Conservation (phyloP, 225 moss, liverwort and hornwort genomes). For the Polytrichum formosum region DNA sequence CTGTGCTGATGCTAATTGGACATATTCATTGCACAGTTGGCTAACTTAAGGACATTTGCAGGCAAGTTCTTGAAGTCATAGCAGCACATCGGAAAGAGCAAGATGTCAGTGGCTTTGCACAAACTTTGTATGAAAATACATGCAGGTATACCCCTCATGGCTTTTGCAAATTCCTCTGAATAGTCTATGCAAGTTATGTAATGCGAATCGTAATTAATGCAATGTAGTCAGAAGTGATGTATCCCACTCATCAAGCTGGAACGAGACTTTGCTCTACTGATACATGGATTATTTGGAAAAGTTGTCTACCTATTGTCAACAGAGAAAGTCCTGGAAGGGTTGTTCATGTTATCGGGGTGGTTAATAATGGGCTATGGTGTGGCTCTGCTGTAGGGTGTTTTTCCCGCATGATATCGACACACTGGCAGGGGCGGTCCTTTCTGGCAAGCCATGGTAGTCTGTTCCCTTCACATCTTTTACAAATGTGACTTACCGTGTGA, state of each 20-base stretch:
- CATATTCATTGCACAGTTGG: too few relatives aligned
- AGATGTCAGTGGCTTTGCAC: slow-evolving; percentile 66
- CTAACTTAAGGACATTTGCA: slow-evolving; percentile 22
- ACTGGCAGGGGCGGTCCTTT: slow-evolving; percentile 60
- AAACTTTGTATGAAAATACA: slow-evolving; percentile 74
- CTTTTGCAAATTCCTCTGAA: not conserved
- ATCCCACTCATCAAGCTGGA: too few relatives aligned
- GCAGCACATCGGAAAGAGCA: slow-evolving; percentile 68
- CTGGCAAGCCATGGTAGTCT: slow-evolving; percentile 15
- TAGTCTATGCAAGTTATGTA: not conserved
- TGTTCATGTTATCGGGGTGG: too few relatives aligned
- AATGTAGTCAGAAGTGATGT: not conserved
- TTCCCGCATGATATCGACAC: slow-evolving; percentile 94
- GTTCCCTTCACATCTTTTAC: too few relatives aligned
- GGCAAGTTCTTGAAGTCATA: slow-evolving; percentile 91
- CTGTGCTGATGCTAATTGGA: not conserved
- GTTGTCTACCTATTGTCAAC: too few relatives aligned
- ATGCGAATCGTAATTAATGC: not conserved
- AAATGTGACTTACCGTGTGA: too few relatives aligned
- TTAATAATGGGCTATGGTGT: too few relatives aligned
- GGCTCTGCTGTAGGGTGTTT: slow-evolving; percentile 56
- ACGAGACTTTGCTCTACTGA: too few relatives aligned
- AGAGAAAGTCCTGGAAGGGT: too few relatives aligned
- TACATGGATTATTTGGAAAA: too few relatives aligned
- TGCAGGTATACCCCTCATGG: slow-evolving; percentile 51